phyloP scores from a whole-genome alignment of 305 asterid species.

The Euphrasia arctica region DNA sequence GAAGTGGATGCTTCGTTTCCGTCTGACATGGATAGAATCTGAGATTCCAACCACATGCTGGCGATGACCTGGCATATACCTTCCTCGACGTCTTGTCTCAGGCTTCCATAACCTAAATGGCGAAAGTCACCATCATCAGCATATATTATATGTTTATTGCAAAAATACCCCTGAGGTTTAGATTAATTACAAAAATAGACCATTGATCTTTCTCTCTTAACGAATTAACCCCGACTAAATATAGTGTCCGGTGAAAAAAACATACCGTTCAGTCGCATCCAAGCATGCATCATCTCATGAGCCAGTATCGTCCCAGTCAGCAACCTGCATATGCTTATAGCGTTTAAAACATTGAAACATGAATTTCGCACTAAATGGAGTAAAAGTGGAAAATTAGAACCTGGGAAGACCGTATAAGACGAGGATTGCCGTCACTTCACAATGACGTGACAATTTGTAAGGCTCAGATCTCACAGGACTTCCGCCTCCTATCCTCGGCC shows the following conservation, averaged over 20 bases:
- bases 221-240: neutral
- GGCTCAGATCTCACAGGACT: constrained; percentile 81
- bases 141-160: neutral
- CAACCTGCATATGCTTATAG: too few relatives aligned
- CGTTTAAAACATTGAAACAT: too few relatives aligned
- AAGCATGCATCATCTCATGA: too few relatives aligned
- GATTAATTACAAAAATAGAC: neutral
- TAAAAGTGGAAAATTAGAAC: constrained; percentile 24
- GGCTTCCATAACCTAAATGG: constrained; percentile 48
- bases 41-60: constrained; percentile 94
- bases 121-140: neutral
- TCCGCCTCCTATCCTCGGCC: constrained; percentile 66
- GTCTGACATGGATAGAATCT: constrained; percentile 30
- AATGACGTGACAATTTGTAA: constrained; percentile 50
- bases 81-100: constrained; percentile 84
- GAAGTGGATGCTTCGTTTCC: constrained; percentile 25
- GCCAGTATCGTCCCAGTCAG: too few relatives aligned
- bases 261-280: too few relatives aligned
- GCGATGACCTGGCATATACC: constrained; percentile 97
- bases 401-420: constrained; percentile 88
- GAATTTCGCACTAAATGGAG: neutral
- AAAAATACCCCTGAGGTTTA: neutral
- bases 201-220: neutral
- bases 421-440: constrained; percentile 91
- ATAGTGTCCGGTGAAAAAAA: neutral